phyloP scores from a whole-genome alignment of 306 rosid genomes.

The Gleditsia sinensis region DNA sequence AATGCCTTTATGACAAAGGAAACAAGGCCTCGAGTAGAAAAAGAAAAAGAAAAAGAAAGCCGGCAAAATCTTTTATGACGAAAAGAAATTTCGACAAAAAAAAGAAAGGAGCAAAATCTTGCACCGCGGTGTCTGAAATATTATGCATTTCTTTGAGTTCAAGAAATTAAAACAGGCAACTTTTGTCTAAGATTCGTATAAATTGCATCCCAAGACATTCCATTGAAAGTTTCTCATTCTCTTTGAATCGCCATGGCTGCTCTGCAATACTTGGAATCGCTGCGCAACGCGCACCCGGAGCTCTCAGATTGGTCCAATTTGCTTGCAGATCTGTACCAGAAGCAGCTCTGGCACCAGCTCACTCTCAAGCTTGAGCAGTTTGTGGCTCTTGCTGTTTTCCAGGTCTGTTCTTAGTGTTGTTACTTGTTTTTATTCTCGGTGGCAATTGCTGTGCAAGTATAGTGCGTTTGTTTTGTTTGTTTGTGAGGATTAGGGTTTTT shows the following conservation, averaged over 20 bases:
- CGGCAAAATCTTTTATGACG: no score
- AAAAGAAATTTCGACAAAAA: no score
- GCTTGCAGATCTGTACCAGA: conserved; percentile 97
- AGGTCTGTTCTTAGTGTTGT: conserved; percentile 47
- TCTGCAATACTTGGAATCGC: conserved; percentile 83
- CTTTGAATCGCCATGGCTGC: conserved; percentile 72
- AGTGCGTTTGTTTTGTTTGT: not conserved
- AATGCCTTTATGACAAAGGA: no score
- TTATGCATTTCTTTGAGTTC: no score
- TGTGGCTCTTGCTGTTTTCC: conserved; percentile 79
- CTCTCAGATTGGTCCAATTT: conserved; percentile 86
- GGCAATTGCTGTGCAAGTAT: not conserved
- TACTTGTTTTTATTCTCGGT: not conserved
- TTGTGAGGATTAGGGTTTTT: conserved; percentile 53
- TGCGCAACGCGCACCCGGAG: conserved; percentile 84
- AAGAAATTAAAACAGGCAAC: no score
- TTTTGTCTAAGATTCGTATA: no score
- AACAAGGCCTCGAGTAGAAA: no score
- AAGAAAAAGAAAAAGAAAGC: no score
- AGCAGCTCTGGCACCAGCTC: conserved; percentile 99
- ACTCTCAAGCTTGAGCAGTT: conserved; percentile 95
- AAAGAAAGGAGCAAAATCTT: no score
- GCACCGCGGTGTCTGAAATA: no score
- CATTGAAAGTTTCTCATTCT: not conserved
- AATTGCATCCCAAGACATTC: not conserved